Evolutionary conservation across 2,329 filamentous ascomycete species (phyloP).

Genomic region (Xylariaceae sp.): DNA sequence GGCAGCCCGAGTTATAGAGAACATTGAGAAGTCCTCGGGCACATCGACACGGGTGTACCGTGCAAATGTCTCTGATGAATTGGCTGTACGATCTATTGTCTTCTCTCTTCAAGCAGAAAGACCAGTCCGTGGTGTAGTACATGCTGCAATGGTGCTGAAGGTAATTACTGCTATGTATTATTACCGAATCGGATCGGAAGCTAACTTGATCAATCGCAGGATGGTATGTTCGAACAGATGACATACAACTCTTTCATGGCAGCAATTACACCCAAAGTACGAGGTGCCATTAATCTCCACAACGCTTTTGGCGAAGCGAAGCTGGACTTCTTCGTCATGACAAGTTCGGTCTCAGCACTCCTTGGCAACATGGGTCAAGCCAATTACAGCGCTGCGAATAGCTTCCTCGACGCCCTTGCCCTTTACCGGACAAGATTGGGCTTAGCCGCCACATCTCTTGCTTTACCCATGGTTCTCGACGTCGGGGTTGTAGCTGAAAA

Average conservation of each 20-base stretch:
- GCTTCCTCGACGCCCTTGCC: conserved; percentile 18
- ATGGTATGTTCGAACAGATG: conserved; percentile 18
- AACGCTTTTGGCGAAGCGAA: conserved; percentile 7
- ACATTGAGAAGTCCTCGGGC: conserved; percentile 5
- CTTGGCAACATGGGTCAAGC: conserved; percentile 19
- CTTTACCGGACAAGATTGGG: conserved; percentile 6
- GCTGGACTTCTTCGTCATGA: conserved; percentile 24
- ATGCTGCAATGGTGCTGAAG: conserved; percentile 24
- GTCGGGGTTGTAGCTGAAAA: conserved; percentile 21
- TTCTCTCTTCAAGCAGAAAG: conserved; percentile 8
- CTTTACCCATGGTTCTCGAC: conserved; percentile 21
- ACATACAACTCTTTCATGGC: conserved; percentile 4
- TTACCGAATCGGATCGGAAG: not conserved
- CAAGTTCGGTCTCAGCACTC: conserved; percentile 21
- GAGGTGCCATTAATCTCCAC: conserved; percentile 18
- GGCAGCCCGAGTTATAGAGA: conserved; percentile 18
- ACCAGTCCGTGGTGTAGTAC: conserved; percentile 24
- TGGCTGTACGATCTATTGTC: conserved; percentile 7
- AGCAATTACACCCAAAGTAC: conserved; percentile 14
- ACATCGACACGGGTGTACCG: conserved; percentile 8
- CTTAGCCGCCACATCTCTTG: conserved; percentile 11
- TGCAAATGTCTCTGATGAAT: conserved; percentile 8
- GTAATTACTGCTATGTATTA: not conserved
- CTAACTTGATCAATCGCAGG: conserved; percentile 6
- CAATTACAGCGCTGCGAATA: conserved; percentile 23